Conservation (phyloP, 306 rosid species). For the Trifolium repens region DNA sequence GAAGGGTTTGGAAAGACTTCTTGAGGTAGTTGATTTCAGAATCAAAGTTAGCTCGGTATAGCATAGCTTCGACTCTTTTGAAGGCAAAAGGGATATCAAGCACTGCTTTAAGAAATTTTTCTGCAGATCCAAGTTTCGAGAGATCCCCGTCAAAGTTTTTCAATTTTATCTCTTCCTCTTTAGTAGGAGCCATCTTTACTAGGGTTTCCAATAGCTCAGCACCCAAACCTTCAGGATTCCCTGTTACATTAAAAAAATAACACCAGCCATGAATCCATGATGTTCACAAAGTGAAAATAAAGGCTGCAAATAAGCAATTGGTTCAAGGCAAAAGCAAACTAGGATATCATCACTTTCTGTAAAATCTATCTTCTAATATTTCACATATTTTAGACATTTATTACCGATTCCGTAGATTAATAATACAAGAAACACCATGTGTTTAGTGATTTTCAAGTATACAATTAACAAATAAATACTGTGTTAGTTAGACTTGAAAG, state of each 20-base stretch:
- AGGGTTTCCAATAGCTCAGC: conserved; percentile 94
- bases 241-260: conserved; percentile 52
- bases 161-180: conserved; percentile 96
- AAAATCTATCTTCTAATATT: conserved; percentile 23
- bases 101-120: conserved; percentile 88
- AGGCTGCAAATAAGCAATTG: conserved; percentile 4
- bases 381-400: not conserved
- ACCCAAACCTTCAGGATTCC: conserved; percentile 92
- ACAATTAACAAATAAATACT: not conserved
- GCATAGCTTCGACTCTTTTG: conserved; percentile 97
- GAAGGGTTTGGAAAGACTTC: conserved; percentile 88
- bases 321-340: conserved; percentile 26
- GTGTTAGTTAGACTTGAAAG: conserved; percentile 9
- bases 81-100: conserved; percentile 93
- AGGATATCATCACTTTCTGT: conserved; percentile 1
- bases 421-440: conserved; percentile 30
- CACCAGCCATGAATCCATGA: conserved; percentile 18
- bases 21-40: conserved; percentile 84
- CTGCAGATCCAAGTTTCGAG: conserved; percentile 93
- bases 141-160: conserved; percentile 71
- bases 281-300: conserved; percentile 22
- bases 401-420: conserved; percentile 14
- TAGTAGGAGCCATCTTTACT: conserved; percentile 99
- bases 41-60: conserved; percentile 93
- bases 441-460: conserved; percentile 13